Base-by-base conservation (phyloP, 2,329 filamentous ascomycete species). In the Hypoxylon sp. region DNA sequence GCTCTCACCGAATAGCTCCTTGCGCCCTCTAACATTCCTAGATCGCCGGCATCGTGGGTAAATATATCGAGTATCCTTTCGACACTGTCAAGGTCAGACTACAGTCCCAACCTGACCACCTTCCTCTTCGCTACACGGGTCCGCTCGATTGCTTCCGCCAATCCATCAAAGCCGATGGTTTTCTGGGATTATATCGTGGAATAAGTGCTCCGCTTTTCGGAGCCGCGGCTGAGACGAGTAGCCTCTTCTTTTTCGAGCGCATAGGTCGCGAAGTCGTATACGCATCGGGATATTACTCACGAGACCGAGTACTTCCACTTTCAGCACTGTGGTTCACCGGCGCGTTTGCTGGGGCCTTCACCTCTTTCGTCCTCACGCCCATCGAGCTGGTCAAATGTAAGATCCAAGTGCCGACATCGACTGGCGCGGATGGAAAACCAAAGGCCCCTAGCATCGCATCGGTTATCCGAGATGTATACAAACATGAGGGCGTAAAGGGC, bases 341-440 rank as follows among this genome's bases (percentile, higher is more conserved):
- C 48, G 95, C 92, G 51, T 90, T 93, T 62, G 91, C 94, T 1
- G 96, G 96, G 32, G 91, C 92, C 39, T 91, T 97, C 74, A 97
- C 96, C 0, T 97, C 93, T 0, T 85, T 97, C 50, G 88, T 97
- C 30, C 87, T 99, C 67, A 99, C 96, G 0, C 96, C 96, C 0
- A 93, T 99, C 71, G 96, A 99, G 81, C 87, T 99, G 55, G 92
- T 99, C 77, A 99, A 99, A 81, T 99, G 96, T 86, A 96, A 96
- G 80, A 97, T 99, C 81, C 96, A 99, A 78, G 94, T 95, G 0
- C 93, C 86, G 8, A 75, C 69, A 9, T 77, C 81, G 30, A 61
- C 32, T 1, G 60, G 23, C 1, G 76, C 78, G 2, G 80, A 81
- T 23, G 83, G 82, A 21, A 75, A 74, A 2, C 78, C 78, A 2